A percentile compares a stretch with the other conserved stretches of the same genome.
phyloP scores from a whole-genome alignment of 441 rosid genomes.

The Populus hybrid region DNA sequence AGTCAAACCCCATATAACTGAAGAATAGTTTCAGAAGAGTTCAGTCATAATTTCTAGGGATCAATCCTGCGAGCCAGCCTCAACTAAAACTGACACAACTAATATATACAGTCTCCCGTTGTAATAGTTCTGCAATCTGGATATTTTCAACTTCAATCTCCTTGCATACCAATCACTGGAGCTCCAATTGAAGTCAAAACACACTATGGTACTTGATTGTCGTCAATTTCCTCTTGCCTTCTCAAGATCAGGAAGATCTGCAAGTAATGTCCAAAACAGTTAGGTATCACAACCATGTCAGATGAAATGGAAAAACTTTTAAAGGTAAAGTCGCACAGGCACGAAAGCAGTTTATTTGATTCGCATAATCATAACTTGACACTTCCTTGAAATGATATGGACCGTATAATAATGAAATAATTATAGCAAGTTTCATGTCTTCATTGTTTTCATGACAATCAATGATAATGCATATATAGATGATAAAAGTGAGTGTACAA shows the following conservation, averaged over 20 bases:
- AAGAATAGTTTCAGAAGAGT: no score
- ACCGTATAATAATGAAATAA: neutral
- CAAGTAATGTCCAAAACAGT: constrained; percentile 3
- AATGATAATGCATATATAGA: neutral
- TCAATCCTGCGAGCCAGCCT: no score
- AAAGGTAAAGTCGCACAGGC: no score
- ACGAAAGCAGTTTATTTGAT: neutral
- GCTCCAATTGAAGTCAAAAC: constrained; percentile 1
- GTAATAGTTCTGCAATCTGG: neutral
- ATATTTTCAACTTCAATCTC: neutral
- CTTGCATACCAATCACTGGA: neutral
- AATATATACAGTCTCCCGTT: no score
- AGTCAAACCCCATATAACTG: no score
- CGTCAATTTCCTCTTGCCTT: constrained; percentile 59
- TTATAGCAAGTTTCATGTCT: neutral
- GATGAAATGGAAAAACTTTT: no score
- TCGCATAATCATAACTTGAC: neutral
- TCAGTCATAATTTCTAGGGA: no score
- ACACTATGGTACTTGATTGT: neutral
- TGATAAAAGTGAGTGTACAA: neutral
- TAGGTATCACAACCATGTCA: neutral
- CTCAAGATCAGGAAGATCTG: constrained; percentile 98
- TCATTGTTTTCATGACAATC: neutral
- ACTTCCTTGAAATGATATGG: neutral
- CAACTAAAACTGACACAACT: no score